Base-by-base conservation (phyloP, 2,329 filamentous ascomycete species). In the Albophoma yamanashiensis region DNA sequence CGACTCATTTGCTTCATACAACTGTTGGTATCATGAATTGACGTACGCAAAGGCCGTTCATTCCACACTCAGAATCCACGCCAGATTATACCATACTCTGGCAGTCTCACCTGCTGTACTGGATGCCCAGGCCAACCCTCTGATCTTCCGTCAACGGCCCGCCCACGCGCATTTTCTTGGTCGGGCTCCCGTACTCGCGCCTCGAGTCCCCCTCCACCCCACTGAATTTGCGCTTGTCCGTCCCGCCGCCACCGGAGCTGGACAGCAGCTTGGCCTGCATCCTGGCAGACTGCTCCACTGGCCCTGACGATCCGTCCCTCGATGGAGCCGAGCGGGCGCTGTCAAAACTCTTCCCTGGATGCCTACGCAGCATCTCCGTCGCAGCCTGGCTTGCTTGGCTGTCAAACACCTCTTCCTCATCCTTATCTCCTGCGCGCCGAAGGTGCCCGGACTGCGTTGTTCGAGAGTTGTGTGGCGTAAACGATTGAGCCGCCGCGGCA, bases 381-480 rank as follows among this genome's bases (percentile, higher is more conserved):
- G 91, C 91, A 53, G 86, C 85, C 64, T 89, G 88, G 67, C 88
- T 92, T 11, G 91, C 90, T 67, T 90, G 89, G 60, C 88, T 91
- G 67, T 88, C 88, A 40, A 80, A 82, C 0, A 92, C 74, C 52
- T 89, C 79, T 17, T 76, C 75, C 2, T 69, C 67, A 8, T 59
- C 64, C 56, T 39, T 59, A 45, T 56, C 59, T 27, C 34, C 60
- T 55, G 42, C 62, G 53, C 55, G 65, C 14, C 63, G 64, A 22
- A 58, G 63, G n/a, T 66, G 70, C 1, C 69, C 67, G 2, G 63
- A 65, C 5, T 71, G 70, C 15, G 71, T 72, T 5, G 53, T 42
- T 9, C 58, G 73, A 67, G 61, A 64, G 25, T 62, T 61, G 7
- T 66, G 71, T 0, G 67, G 64, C 4, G 64, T 63, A 14, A 67